Evolutionary conservation across 139 green algal genomes (phyloP), one percentile per base, ranked within the genome.

Genomic region (Mychonastes homosphaera): DNA sequence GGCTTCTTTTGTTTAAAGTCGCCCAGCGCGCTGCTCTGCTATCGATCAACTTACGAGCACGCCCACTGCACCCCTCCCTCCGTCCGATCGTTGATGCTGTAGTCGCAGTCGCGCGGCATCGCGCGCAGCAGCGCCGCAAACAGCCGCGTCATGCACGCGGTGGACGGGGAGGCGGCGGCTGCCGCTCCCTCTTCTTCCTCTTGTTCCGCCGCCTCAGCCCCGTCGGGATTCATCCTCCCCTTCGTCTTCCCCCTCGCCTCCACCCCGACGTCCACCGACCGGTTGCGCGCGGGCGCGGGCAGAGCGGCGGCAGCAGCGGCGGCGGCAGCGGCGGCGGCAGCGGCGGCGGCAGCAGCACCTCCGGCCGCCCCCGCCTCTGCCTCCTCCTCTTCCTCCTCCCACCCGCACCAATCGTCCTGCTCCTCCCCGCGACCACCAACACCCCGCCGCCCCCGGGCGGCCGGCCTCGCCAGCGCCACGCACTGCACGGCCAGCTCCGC

Each of bases 11-110:
- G n/a, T n/a, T n/a, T n/a, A n/a, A n/a, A n/a, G n/a, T n/a, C n/a
- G n/a, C n/a, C n/a, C n/a, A n/a, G n/a, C n/a, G n/a, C n/a, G n/a
- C n/a, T n/a, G n/a, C n/a, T n/a, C n/a, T n/a, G n/a, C n/a, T n/a
- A n/a, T n/a, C n/a, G n/a, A n/a, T n/a, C n/a, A n/a, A n/a, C n/a
- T n/a, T n/a, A n/a, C n/a, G n/a, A n/a, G 28, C 56, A 63, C 18
- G 56, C 40, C 56, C 56, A 64, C 10, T 47, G 21, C 28, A 45
- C 57, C 2, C 34, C 44, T 36, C 30, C 32, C 32, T 56, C 32
- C 2, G 44, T 56, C 29, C 57, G 44, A 39, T 67, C 60, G 29
- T 58, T 67, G 27, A 67, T 60, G 60, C 40, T 53, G 39, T 67
- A 67, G 24, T 52, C 26, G 24, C 60, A 67, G 28, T 60, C 55